Conservation (phyloP, 805 yeast genomes). For the Saccharomycopsis babjevae region DNA sequence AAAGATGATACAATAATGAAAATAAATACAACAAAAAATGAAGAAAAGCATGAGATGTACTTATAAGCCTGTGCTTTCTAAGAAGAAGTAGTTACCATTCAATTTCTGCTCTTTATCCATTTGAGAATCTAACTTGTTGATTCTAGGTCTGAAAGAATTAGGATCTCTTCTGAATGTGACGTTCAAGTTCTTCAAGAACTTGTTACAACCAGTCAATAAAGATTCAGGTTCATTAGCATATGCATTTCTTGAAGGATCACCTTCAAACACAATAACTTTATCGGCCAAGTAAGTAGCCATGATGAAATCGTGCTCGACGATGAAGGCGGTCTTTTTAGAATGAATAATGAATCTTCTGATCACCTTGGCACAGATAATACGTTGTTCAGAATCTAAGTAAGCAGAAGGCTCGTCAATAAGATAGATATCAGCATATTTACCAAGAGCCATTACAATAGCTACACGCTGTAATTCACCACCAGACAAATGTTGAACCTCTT, state of each 20-base stretch:
- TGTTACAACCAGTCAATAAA: constrained; percentile 92
- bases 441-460: constrained; percentile 90
- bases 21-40: too few relatives aligned
- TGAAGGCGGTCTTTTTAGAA: constrained; percentile 96
- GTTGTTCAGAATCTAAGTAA: constrained; percentile 97
- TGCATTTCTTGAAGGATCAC: constrained; percentile 80
- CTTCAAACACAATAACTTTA: constrained; percentile 96
- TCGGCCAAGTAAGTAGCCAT: constrained; percentile 99
- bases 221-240: constrained; percentile 85
- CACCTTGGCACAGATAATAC: constrained; percentile 97
- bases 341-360: constrained; percentile 94
- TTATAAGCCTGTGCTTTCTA: constrained; percentile 26
- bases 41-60: neutral
- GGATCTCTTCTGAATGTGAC: constrained; percentile 99
- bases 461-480: constrained; percentile 99
- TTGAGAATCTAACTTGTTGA: constrained; percentile 94
- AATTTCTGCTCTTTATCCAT: constrained; percentile 97
- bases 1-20: neutral
- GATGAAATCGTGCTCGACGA: constrained; percentile 99
- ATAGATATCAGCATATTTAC: constrained; percentile 91
- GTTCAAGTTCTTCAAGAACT: constrained; percentile 90
- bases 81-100: constrained; percentile 90
- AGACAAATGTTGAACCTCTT: constrained; percentile 93
- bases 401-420: constrained; percentile 99
- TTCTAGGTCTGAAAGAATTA: constrained; percentile 95